Base-by-base conservation (phyloP, 176 grass and related monocot species). In the Oryza punctata region DNA sequence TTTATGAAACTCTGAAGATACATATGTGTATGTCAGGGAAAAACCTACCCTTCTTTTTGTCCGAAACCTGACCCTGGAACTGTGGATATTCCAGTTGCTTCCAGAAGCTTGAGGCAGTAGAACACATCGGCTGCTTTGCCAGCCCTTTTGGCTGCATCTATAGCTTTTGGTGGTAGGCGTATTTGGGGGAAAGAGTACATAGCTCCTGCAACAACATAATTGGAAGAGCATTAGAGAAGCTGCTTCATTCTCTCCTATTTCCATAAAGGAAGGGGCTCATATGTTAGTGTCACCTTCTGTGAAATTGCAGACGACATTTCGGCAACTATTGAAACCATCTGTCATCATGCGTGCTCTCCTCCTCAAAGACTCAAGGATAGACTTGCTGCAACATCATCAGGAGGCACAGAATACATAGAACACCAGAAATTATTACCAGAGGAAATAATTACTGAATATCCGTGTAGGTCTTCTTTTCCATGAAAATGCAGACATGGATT, bases 101-200 rank as follows among this genome's bases (percentile, higher is more conserved):
- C 97, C 59, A 99, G 87, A 78, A 99, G 93, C 81, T 89, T 99
- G 16, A 99, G 93, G 64, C 97, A 99, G 83, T 96, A 99, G 81
- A 92, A 99, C 74, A 99, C 97, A 78, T 99, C 97, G 24, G 97
- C 67, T 25, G 2, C 89, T 86, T 99, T 99, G 76, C 97, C 89
- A 57, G 86, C 93, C 52, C 81, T 92, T 82, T 84, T 94, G 9
- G 96, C 96, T 61, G 78, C 91, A 65, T 99, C 89, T 75, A 99
- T 96, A 50, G 93, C 93, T 89, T 65, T 96, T 49, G 84, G 89
- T 2, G 96, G 96, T 71, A 99, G 82, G 24, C 85, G 82, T 92
- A 99, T 92, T 91, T 99, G 96, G 13, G 96, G 96, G 64, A 99
- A 99, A 19, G 96, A 99, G 81, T 99, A 99, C 96, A 99, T 99